Evolutionary conservation across 176 grass and related monocot genomes (phyloP).

Genomic region (Dactylis glomerata): DNA sequence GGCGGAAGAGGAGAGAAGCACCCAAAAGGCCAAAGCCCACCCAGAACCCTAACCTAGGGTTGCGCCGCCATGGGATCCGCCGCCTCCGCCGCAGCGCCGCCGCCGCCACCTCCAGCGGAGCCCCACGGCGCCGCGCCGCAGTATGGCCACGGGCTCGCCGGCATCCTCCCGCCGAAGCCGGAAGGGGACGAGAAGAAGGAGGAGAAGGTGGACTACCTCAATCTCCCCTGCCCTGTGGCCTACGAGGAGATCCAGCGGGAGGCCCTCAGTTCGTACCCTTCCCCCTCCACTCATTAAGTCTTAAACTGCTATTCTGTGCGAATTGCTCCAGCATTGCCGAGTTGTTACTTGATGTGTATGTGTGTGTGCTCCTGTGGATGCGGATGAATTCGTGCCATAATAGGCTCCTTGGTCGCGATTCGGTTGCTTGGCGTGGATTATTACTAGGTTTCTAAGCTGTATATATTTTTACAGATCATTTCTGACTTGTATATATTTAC

Average conservation of each 20-base stretch:
- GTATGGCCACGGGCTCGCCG: constrained; percentile 64
- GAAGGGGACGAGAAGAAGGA: constrained; percentile 42
- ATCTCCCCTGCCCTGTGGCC: constrained; percentile 83
- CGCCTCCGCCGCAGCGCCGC: constrained; percentile 34
- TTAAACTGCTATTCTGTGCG: background rate
- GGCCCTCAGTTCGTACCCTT: constrained; percentile 67
- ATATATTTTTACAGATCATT: background rate
- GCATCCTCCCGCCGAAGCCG: constrained; percentile 57
- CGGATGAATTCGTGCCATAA: background rate
- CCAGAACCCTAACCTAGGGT: constrained; percentile 38
- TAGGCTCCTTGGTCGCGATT: constrained; percentile 13
- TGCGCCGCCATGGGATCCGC: constrained; percentile 61
- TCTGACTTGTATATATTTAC: background rate
- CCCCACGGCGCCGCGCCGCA: constrained; percentile 24
- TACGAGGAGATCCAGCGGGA: constrained; percentile 99
- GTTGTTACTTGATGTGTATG: background rate
- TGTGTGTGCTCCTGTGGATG: background rate
- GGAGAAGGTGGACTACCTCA: constrained; percentile 89
- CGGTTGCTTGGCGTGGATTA: background rate
- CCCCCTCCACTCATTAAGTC: background rate
- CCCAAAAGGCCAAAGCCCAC: constrained; percentile 6
- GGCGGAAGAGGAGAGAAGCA: constrained; percentile 25
- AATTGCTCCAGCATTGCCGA: constrained; percentile 32
- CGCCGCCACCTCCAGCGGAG: constrained; percentile 24
- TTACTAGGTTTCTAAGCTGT: background rate